These are phyloP conservation scores for Cucurbitaria berberidis DNA, from an alignment of 2,329 filamentous ascomycete species.

Conservation along the genomic window DNA sequence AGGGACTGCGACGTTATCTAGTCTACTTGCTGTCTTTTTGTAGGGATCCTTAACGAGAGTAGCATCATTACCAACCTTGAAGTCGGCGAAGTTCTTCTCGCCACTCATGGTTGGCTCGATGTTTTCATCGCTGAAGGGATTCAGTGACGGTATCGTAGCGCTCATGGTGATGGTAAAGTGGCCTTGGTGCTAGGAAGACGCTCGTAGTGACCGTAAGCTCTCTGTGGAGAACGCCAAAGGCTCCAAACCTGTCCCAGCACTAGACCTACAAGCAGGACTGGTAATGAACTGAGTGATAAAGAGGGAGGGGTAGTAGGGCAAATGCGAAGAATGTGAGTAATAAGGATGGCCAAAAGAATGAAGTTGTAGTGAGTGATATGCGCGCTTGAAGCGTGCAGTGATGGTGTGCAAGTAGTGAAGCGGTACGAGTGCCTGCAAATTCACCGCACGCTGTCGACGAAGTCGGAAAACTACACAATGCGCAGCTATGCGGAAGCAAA, in stretches of 20 bases:
- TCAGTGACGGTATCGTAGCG: conserved; percentile 1
- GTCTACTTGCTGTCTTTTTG: neutral
- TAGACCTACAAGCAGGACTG: neutral
- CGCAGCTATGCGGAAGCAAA: neutral
- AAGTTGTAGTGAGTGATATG: neutral
- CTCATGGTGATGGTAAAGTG: neutral
- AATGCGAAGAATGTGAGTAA: neutral
- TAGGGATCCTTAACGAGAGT: neutral
- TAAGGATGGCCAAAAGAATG: neutral
- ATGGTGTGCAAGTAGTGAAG: neutral
- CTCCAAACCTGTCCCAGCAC: neutral
- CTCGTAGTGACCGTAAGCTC: neutral
- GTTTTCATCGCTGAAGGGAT: conserved; percentile 18
- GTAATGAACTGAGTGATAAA: neutral
- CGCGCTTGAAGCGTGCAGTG: conserved; percentile 5
- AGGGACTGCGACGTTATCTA: conserved; percentile 10
- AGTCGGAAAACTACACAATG: neutral
- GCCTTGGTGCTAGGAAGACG: neutral
- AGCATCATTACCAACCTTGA: neutral
- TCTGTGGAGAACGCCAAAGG: neutral
- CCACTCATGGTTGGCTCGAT: neutral
- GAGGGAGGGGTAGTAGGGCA: neutral
- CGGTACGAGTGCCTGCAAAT: neutral
- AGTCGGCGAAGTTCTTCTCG: neutral
- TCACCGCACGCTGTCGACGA: neutral